phyloP scores from a whole-genome alignment of 2,329 filamentous ascomycete genomes.

The Colletotrichum gloeosporioides region DNA sequence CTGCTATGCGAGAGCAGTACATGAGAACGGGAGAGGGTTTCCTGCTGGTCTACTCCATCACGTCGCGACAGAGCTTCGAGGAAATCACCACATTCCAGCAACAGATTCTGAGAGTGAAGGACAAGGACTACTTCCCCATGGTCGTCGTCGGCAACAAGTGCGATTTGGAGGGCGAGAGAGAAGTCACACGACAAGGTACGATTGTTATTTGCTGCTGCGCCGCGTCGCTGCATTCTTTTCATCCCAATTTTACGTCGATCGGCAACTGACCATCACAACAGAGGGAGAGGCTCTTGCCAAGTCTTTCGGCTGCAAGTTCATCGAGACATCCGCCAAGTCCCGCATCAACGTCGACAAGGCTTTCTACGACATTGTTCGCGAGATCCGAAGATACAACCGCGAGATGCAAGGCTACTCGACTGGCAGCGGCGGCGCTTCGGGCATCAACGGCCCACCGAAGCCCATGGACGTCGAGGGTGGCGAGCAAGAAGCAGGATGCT shows the following conservation, averaged over 20 bases:
- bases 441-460: conserved; percentile 65
- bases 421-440: conserved; percentile 68
- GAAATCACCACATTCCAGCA: conserved; percentile 99
- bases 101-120: conserved; percentile 97
- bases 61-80: conserved; percentile 94
- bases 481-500: conserved; percentile 77
- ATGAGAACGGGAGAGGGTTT: conserved; percentile 99
- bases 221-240: not conserved
- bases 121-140: conserved; percentile 99
- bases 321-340: conserved; percentile 98
- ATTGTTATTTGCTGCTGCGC: conserved; percentile 20
- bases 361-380: conserved; percentile 97
- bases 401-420: conserved; percentile 91
- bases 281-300: conserved; percentile 89
- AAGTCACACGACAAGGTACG: conserved; percentile 90
- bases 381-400: conserved; percentile 98
- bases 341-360: conserved; percentile 98
- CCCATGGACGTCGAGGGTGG: conserved; percentile 82
- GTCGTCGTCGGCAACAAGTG: conserved; percentile 99
- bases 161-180: conserved; percentile 91
- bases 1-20: conserved; percentile 99
- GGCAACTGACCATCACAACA: conserved; percentile 42
- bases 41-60: conserved; percentile 97
- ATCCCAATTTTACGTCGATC: not conserved
- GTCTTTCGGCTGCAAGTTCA: conserved; percentile 95